Conservation (phyloP, 768 basidiomycete genomes). For the Russula compacta region DNA sequence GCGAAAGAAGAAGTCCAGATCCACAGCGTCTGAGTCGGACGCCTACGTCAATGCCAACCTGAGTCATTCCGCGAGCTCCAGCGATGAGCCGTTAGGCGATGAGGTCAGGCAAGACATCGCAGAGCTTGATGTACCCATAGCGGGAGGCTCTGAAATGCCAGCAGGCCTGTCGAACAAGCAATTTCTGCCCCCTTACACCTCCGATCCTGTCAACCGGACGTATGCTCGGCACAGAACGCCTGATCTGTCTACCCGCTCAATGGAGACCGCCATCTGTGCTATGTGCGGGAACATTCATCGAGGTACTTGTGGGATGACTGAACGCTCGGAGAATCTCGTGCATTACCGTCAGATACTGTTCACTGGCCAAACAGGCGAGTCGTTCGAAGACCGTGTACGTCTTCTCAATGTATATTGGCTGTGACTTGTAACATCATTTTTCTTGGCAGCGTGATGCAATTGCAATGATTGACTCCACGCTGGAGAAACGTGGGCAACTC, state of each 20-base stretch:
- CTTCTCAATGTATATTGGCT: not conserved
- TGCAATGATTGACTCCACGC: slow-evolving; percentile 55
- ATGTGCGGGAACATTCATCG: slow-evolving; percentile 42
- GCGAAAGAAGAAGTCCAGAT: slow-evolving; percentile 25
- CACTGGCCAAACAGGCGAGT: slow-evolving; percentile 53
- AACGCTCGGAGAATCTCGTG: slow-evolving; percentile 53
- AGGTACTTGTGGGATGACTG: slow-evolving; percentile 53
- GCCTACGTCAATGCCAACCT: slow-evolving; percentile 26
- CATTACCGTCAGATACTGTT: slow-evolving; percentile 64
- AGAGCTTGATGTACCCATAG: not conserved
- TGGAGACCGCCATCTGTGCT: slow-evolving; percentile 36
- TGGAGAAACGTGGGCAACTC: slow-evolving; percentile 46
- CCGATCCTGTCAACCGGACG: not conserved
- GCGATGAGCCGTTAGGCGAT: not conserved
- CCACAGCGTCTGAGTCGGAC: slow-evolving; percentile 32
- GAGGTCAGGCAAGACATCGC: not conserved
- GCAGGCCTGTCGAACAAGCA: not conserved
- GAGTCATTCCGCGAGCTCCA: slow-evolving; percentile 9
- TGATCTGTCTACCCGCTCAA: not conserved
- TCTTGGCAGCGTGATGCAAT: slow-evolving; percentile 51
- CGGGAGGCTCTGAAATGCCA: not conserved
- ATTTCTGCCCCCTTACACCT: not conserved
- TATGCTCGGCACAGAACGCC: not conserved
- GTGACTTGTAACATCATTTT: slow-evolving; percentile 3
- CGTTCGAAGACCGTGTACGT: slow-evolving; percentile 54